Evolutionary conservation across 331 rosid species (phyloP).

Genomic region (Prunus yedoensis): DNA sequence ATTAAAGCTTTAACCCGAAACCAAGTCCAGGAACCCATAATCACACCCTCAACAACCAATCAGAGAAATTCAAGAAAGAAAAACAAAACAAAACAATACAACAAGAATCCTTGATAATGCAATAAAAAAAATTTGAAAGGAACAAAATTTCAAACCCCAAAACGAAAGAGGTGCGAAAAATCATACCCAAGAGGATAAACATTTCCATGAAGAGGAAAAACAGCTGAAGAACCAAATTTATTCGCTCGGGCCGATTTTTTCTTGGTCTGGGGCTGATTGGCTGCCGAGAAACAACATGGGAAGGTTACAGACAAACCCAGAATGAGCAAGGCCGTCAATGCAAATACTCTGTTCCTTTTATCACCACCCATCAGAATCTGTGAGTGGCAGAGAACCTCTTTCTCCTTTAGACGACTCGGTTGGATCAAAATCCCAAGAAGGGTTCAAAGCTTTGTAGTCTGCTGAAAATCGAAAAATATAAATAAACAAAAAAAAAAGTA

Average conservation of each 20-base stretch:
- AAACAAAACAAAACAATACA: neutral
- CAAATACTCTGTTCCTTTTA: slow-evolving; percentile 13
- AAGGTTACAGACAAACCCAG: slow-evolving; percentile 32
- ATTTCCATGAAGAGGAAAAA: slow-evolving; percentile 53
- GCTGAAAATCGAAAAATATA: neutral
- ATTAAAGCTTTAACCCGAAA: slow-evolving; percentile 3
- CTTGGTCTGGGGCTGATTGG: slow-evolving; percentile 19
- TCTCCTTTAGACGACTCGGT: neutral
- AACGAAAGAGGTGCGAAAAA: neutral
- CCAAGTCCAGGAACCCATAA: neutral
- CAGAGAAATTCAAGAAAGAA: neutral
- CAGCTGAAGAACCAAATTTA: slow-evolving; percentile 27
- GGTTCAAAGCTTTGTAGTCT: no score
- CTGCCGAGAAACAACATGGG: slow-evolving; percentile 31
- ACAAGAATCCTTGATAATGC: neutral
- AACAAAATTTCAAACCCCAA: neutral
- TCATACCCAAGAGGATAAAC: slow-evolving; percentile 84
- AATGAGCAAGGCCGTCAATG: slow-evolving; percentile 20
- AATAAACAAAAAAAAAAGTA: neutral
- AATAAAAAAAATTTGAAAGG: neutral
- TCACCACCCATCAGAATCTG: neutral
- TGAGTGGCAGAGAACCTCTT: neutral
- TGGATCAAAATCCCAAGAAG: neutral
- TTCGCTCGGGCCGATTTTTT: neutral
- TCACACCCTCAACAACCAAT: neutral